A percentile compares a stretch with the other conserved stretches of the same genome.
phyloP scores from a whole-genome alignment of 805 yeast genomes.

The Nakazawaea siamensis region DNA sequence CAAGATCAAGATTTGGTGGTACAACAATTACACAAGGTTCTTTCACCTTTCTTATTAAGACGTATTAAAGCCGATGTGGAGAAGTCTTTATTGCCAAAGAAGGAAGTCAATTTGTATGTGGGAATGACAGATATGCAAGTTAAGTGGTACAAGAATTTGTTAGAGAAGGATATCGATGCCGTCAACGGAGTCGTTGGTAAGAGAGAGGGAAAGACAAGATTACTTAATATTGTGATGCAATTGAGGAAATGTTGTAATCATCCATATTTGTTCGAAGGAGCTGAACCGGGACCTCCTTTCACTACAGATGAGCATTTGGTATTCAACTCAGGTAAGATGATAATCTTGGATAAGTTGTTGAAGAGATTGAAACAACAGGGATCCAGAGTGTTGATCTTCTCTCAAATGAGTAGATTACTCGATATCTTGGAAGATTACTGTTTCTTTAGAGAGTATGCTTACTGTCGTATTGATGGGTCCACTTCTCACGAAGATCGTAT shows the following conservation, averaged over 20 bases:
- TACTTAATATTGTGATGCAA: conserved; percentile 94
- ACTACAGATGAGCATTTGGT: conserved; percentile 93
- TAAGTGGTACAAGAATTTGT: conserved; percentile 79
- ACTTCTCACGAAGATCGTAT: conserved; percentile 92
- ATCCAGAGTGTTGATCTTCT: conserved; percentile 83
- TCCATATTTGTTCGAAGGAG: conserved; percentile 97
- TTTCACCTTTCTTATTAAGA: conserved; percentile 81
- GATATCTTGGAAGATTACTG: conserved; percentile 94
- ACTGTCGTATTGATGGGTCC: conserved; percentile 90
- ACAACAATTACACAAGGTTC: conserved; percentile 78
- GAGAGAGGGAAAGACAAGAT: conserved; percentile 84
- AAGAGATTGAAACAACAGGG: conserved; percentile 68
- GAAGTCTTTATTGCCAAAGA: conserved; percentile 81
- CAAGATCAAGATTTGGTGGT: conserved; percentile 75
- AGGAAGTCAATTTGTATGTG: conserved; percentile 81
- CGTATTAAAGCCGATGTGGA: conserved; percentile 93
- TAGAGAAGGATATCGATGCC: conserved; percentile 92
- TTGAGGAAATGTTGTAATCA: conserved; percentile 94
- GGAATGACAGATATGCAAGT: conserved; percentile 96
- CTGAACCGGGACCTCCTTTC: conserved; percentile 97
- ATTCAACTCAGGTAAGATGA: conserved; percentile 86
- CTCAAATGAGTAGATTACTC: conserved; percentile 86
- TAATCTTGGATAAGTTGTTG: conserved; percentile 75
- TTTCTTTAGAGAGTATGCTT: conserved; percentile 70
- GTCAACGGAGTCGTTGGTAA: conserved; percentile 95